Conservation (phyloP, 257 asterid species). For the Solanum verrucosum region DNA sequence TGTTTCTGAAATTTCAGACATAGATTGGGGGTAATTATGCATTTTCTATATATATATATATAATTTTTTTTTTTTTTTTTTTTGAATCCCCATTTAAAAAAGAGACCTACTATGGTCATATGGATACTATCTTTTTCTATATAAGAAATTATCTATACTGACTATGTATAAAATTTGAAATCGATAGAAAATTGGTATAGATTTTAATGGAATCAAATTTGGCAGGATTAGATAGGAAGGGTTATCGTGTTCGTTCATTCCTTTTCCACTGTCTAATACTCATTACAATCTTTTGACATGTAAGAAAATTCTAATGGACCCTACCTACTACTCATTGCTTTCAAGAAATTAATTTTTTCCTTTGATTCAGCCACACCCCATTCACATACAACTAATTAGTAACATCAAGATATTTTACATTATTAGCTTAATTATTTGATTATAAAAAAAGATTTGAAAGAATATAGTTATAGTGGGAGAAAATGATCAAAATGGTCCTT, state of each 20-base stretch:
- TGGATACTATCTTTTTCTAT: too few species aligned
- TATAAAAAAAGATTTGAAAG: too few species aligned
- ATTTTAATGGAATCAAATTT: constrained; percentile 35
- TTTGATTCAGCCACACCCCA: not conserved
- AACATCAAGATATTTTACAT: not conserved
- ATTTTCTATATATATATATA: too few species aligned
- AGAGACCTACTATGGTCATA: too few species aligned
- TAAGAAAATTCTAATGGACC: constrained; percentile 25
- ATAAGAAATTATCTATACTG: too few species aligned
- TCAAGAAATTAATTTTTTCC: not conserved
- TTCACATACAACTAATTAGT: not conserved
- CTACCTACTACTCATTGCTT: constrained; percentile 7
- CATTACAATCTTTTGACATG: constrained; percentile 18
- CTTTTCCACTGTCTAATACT: constrained; percentile 1
- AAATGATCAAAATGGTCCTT: too few species aligned
- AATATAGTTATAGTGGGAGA: not conserved
- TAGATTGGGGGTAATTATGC: too few species aligned
- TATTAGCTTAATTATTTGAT: not conserved
- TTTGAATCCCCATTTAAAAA: too few species aligned
- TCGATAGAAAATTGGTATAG: not conserved
- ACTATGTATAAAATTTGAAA: not conserved
- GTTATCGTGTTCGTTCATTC: constrained; percentile 4
- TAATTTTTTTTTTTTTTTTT: too few species aligned
- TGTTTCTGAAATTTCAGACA: rapidly evolving
- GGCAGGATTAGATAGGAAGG: constrained; percentile 19